Conservation (phyloP, 495 filamentous ascomycete species). For the Trichocladium uniseriatum region DNA sequence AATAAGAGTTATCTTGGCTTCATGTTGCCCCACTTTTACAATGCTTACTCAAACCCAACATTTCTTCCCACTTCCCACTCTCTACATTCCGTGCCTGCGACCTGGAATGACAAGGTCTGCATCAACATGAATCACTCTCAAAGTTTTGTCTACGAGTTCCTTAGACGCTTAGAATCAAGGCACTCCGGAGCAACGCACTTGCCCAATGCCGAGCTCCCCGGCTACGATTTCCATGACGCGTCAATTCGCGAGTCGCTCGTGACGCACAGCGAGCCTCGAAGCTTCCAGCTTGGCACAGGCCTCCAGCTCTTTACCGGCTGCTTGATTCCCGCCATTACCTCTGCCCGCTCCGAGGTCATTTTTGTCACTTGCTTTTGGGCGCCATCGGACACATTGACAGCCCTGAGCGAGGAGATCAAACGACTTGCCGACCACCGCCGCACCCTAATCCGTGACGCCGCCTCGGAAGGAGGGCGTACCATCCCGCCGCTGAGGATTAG, state of each 20-base stretch:
- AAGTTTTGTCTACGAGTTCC: constrained; percentile 19
- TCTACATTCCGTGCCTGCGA: no score
- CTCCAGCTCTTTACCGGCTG: constrained; percentile 41
- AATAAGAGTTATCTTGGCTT: no score
- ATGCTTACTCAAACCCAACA: no score
- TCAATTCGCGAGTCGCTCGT: constrained; percentile 31
- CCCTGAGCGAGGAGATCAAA: constrained; percentile 40
- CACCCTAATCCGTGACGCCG: constrained; percentile 10
- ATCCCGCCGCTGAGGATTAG: constrained; percentile 13
- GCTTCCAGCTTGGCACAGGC: constrained; percentile 50
- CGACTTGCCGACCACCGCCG: constrained; percentile 40
- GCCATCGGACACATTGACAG: constrained; percentile 42
- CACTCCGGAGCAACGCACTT: neutral
- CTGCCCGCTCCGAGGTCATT: constrained; percentile 52
- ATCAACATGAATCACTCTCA: constrained; percentile 7
- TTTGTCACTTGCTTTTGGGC: constrained; percentile 76
- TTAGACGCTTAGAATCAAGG: constrained; percentile 13
- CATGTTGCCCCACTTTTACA: no score
- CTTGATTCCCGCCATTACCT: constrained; percentile 46
- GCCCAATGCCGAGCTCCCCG: constrained; percentile 10
- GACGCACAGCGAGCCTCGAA: constrained; percentile 35
- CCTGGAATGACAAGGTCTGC: no score
- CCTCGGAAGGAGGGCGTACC: constrained; percentile 2
- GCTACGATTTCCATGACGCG: constrained; percentile 15
- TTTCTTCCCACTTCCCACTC: no score